Base-by-base conservation (phyloP, 2,329 filamentous ascomycete species). In the Trichoderma sp. region DNA sequence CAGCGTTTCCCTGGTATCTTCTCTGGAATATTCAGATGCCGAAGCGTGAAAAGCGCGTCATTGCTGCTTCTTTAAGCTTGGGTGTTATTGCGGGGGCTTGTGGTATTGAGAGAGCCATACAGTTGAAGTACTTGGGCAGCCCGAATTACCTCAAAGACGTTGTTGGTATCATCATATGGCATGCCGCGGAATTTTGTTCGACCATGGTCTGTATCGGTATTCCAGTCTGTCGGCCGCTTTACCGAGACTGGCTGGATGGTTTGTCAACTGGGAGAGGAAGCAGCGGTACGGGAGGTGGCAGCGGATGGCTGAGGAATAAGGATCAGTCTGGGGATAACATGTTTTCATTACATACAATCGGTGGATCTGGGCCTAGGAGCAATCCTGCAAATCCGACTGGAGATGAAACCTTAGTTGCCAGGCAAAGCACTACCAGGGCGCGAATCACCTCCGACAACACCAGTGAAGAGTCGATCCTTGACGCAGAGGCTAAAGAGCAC, bases 141-240 rank as follows among this genome's bases (percentile, higher is more conserved):
- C 19, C 54, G 19, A 57, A 57, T 5, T 37, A 57, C 7, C 32
- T 37, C 7, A 37, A 57, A 57, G 54, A 37, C 13, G 32, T 57
- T 27, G 54, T 57, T 5, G 54, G 54, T 13, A 57, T 57, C 12
- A 37, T 57, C 17, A 37, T 57, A 15, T 57, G 54, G 54, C 54
- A 57, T n/a, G 54, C 54, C 37, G 32, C 54, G 19, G 54, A 57
- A 17, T 57, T 57, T 4, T 57, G 32, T 17, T 22, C 54, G 2
- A 57, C 54, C n/a, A 57, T 57, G 54, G 54, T 57, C 13, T 57
- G 54, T 34, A 57, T 57, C 54, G 54, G 54, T n/a, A 57, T 57
- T 57, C 54, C 54, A 19, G 54, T 57, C 54, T 57, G 54, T 29
- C 32, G 54, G 25, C 54, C 54, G 12, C 54, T 57, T 37, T 57